A percentile compares a stretch with the other conserved stretches of the same genome.
These are phyloP conservation scores for Dichotomocladium elegans DNA, from an alignment of 371 early-diverging fungal genomes.

Conservation along the genomic window DNA sequence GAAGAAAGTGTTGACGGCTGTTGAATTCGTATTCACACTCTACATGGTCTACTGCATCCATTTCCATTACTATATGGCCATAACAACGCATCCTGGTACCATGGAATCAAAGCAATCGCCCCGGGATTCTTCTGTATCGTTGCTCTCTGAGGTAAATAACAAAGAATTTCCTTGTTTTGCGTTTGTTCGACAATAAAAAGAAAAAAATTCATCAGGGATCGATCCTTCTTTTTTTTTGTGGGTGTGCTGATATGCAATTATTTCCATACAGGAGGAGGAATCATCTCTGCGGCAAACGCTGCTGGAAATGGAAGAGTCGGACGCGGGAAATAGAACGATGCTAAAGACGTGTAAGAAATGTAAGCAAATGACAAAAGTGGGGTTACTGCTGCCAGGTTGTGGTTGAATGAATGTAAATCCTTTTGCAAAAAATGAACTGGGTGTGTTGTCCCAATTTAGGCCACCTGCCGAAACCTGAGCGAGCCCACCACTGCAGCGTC, in stretches of 20 bases:
- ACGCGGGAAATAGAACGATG: not conserved
- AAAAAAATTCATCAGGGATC: no score
- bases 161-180: slow-evolving; percentile 36
- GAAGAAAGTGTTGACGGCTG: slow-evolving; percentile 23
- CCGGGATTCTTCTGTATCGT: no score
- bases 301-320: not conserved
- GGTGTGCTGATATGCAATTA: no score
- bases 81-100: slow-evolving; percentile 40
- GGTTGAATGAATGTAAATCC: no score
- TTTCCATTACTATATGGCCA: slow-evolving; percentile 62
- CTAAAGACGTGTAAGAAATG: not conserved
- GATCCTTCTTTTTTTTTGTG: no score
- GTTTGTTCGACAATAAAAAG: no score
- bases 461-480: slow-evolving; percentile 76
- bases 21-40: slow-evolving; percentile 32
- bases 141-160: no score
- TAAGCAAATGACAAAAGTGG: no score
- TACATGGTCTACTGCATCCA: slow-evolving; percentile 54
- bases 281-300: not conserved
- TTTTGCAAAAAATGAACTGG: no score
- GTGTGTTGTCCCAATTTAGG: slow-evolving; percentile 29
- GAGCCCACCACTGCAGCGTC: slow-evolving; percentile 90
- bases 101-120: no score
- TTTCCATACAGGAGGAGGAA: no score
- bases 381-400: no score